These are phyloP conservation scores for Rhododendron mucronatum DNA, from an alignment of 148 eudicot species.

Conservation along the genomic window DNA sequence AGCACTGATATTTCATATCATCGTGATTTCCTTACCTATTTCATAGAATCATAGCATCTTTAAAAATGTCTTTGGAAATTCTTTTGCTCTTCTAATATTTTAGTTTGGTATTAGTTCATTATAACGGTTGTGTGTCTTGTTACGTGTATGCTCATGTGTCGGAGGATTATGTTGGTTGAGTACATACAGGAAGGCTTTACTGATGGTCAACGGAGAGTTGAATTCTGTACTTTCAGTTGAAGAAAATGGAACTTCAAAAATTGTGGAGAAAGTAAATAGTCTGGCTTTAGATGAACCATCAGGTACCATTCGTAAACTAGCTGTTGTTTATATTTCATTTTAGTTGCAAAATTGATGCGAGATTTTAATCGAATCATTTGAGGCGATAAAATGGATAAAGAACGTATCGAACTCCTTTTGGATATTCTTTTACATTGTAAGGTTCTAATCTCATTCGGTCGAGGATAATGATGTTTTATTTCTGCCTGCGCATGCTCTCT, in stretches of 20 bases:
- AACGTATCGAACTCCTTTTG: background rate
- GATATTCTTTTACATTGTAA: background rate
- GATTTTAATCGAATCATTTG: background rate
- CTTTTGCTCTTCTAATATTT: background rate
- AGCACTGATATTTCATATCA: background rate
- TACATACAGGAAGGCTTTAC: conserved; percentile 4
- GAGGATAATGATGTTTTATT: background rate
- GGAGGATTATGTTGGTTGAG: background rate
- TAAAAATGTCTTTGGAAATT: background rate
- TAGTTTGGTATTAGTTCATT: background rate
- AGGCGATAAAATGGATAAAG: too few species aligned
- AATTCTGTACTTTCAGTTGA: conserved; percentile 27
- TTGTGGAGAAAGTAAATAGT: conserved; percentile 22
- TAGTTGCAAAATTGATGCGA: background rate
- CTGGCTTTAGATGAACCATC: conserved; percentile 25
- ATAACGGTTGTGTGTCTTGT: background rate
- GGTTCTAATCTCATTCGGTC: background rate
- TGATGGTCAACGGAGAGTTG: conserved; percentile 33
- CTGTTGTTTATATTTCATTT: background rate
- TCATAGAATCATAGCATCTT: background rate
- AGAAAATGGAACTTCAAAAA: conserved; percentile 34
- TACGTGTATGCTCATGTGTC: background rate
- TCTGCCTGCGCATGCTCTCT: background rate
- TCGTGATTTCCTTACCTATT: background rate
- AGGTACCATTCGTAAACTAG: conserved; percentile 15